A percentile compares a stretch with the other conserved stretches of the same genome.
Conservation (phyloP, 805 yeast species). For the Barnettozyma salicaria region DNA sequence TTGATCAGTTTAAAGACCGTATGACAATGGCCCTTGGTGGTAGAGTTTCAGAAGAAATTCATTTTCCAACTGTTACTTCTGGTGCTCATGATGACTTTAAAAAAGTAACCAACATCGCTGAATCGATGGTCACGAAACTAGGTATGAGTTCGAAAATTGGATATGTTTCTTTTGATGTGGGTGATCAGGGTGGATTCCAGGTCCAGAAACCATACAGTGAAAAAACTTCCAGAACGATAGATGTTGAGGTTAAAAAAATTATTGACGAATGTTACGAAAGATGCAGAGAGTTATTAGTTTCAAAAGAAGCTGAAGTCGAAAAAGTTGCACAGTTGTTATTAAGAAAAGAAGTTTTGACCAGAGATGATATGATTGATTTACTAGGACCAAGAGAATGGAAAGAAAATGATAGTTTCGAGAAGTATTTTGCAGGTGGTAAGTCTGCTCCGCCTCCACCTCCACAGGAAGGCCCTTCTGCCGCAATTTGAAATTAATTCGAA, state of each 20-base stretch:
- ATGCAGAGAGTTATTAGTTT: slow-evolving; percentile 52
- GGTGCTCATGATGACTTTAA: slow-evolving; percentile 94
- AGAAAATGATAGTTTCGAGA: slow-evolving; percentile 82
- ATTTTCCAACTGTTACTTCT: slow-evolving; percentile 79
- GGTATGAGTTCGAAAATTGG: slow-evolving; percentile 89
- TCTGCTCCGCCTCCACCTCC: slow-evolving; percentile 20
- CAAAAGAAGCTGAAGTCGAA: slow-evolving; percentile 55
- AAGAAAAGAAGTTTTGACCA: slow-evolving; percentile 69
- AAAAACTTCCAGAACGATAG: slow-evolving; percentile 61
- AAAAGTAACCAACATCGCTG: slow-evolving; percentile 84
- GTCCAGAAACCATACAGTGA: slow-evolving; percentile 65
- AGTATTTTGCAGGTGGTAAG: slow-evolving; percentile 48
- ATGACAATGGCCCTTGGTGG: slow-evolving; percentile 97
- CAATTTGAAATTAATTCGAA: neutral
- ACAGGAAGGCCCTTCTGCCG: slow-evolving; percentile 3
- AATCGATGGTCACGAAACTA: slow-evolving; percentile 77
- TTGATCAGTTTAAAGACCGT: slow-evolving; percentile 70
- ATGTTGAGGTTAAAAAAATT: slow-evolving; percentile 60
- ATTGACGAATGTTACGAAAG: slow-evolving; percentile 58
- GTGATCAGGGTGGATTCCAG: slow-evolving; percentile 45
- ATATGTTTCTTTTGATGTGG: slow-evolving; percentile 47
- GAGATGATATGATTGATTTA: slow-evolving; percentile 73
- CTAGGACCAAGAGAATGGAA: slow-evolving; percentile 76
- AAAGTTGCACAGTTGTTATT: slow-evolving; percentile 70
- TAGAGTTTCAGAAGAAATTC: slow-evolving; percentile 84